Percentiles rank a stretch among this genome's conserved stretches.
Evolutionary conservation across 2,329 filamentous ascomycete species (phyloP).

Genomic region (Fusarium albosuccineum): DNA sequence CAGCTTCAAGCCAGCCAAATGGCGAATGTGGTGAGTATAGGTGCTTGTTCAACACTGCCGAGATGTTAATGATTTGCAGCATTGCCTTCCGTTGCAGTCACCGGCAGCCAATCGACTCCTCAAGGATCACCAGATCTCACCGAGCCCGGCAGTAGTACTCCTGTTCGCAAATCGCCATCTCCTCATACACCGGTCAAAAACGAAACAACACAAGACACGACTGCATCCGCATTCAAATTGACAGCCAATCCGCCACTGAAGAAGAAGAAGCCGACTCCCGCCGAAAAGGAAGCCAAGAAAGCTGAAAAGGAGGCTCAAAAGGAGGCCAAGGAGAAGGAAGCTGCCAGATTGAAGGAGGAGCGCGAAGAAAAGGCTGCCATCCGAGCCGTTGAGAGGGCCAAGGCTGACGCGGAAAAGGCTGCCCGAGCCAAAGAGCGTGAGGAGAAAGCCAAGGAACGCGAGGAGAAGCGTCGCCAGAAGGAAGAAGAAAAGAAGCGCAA

Average conservation of each 20-base stretch:
- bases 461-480: constrained; percentile 55
- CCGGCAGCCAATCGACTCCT: constrained; percentile 46
- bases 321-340: constrained; percentile 54
- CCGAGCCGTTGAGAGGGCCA: constrained; percentile 48
- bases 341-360: constrained; percentile 55
- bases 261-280: constrained; percentile 58
- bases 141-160: constrained; percentile 58
- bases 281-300: constrained; percentile 52
- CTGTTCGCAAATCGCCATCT: constrained; percentile 53
- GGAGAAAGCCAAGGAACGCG: constrained; percentile 55
- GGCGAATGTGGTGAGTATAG: constrained; percentile 43
- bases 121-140: constrained; percentile 53
- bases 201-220: constrained; percentile 11
- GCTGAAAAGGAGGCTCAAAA: constrained; percentile 56
- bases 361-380: constrained; percentile 48
- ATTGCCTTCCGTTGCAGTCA: constrained; percentile 40
- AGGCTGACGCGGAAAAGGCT: constrained; percentile 54
- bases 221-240: constrained; percentile 35
- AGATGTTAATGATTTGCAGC: constrained; percentile 39
- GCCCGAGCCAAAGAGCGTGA: constrained; percentile 54
- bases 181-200: constrained; percentile 50
- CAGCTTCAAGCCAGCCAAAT: constrained; percentile 33
- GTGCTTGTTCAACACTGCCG: no score
- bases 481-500: constrained; percentile 59
- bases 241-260: constrained; percentile 50